phyloP scores from a whole-genome alignment of 345 rosid species.

The Hevea brasiliensis region DNA sequence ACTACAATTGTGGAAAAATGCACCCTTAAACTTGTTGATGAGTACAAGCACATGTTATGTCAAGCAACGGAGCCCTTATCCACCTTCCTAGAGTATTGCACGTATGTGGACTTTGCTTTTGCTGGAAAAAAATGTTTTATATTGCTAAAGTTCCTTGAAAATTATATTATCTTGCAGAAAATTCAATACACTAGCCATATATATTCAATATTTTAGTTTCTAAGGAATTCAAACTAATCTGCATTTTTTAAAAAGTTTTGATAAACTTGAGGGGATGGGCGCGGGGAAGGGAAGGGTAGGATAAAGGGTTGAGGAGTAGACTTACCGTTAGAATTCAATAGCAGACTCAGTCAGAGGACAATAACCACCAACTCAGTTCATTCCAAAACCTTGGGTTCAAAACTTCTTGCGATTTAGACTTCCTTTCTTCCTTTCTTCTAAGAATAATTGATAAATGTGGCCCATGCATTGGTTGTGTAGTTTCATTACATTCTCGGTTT shows the following conservation, averaged over 20 bases:
- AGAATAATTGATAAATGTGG: neutral
- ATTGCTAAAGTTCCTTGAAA: neutral
- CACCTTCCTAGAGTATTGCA: constrained; percentile 92
- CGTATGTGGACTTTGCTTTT: constrained; percentile 42
- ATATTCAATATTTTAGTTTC: neutral
- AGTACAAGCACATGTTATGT: constrained; percentile 89
- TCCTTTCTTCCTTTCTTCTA: neutral
- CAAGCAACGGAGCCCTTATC: constrained; percentile 98
- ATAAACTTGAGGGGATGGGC: too few species aligned
- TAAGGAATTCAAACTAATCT: too few species aligned
- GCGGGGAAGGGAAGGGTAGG: too few species aligned
- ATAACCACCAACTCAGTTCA: neutral
- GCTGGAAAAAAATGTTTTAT: neutral
- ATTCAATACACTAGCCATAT: too few species aligned
- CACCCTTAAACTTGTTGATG: constrained; percentile 94
- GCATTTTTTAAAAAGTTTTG: neutral
- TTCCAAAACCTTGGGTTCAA: neutral
- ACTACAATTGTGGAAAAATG: constrained; percentile 98
- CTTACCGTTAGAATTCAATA: neutral
- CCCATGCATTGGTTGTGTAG: neutral
- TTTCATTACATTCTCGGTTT: neutral
- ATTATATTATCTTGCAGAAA: neutral
- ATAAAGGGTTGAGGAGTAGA: neutral
- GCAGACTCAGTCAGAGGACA: too few species aligned
- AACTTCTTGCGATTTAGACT: too few species aligned